phyloP scores from a whole-genome alignment of 176 grass and related monocot species.

The Triticum dicoccoides region DNA sequence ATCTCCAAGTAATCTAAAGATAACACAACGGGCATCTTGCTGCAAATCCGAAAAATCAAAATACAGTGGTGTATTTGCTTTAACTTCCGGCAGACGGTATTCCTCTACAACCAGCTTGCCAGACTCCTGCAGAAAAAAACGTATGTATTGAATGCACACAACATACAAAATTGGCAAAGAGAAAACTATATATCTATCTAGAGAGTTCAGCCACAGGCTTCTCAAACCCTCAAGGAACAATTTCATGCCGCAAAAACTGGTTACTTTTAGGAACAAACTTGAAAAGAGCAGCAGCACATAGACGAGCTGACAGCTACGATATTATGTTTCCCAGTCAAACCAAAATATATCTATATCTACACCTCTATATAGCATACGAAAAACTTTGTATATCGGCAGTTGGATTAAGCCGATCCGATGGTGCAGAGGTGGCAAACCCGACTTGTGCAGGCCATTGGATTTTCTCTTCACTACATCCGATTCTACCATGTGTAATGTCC shows the following conservation, averaged over 20 bases:
- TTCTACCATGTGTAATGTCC: too few relatives aligned
- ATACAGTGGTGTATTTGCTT: slow-evolving; percentile 69
- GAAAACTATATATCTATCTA: background rate
- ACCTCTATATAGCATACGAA: too few relatives aligned
- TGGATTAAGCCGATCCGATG: too few relatives aligned
- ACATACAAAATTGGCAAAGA: background rate
- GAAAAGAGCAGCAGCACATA: slow-evolving; percentile 8
- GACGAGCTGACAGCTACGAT: background rate
- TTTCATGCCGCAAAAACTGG: background rate
- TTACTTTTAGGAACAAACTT: slow-evolving; percentile 17
- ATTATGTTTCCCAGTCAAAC: too few relatives aligned
- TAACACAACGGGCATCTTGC: slow-evolving; percentile 54
- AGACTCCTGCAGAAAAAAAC: slow-evolving; percentile 63
- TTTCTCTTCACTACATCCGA: too few relatives aligned
- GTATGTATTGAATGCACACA: slow-evolving; percentile 15
- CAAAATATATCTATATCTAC: too few relatives aligned
- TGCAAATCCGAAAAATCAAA: slow-evolving; percentile 82
- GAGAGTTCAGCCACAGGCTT: background rate
- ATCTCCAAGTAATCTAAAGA: slow-evolving; percentile 88
- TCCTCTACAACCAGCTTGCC: slow-evolving; percentile 72
- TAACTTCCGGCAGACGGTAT: slow-evolving; percentile 82
- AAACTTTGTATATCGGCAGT: too few relatives aligned
- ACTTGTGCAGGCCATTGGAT: too few relatives aligned
- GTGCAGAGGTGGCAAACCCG: too few relatives aligned
- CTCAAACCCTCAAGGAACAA: slow-evolving; percentile 4